Evolutionary conservation across 2,329 filamentous ascomycete species (phyloP).

Genomic region (Macrophomina phaseolina): DNA sequence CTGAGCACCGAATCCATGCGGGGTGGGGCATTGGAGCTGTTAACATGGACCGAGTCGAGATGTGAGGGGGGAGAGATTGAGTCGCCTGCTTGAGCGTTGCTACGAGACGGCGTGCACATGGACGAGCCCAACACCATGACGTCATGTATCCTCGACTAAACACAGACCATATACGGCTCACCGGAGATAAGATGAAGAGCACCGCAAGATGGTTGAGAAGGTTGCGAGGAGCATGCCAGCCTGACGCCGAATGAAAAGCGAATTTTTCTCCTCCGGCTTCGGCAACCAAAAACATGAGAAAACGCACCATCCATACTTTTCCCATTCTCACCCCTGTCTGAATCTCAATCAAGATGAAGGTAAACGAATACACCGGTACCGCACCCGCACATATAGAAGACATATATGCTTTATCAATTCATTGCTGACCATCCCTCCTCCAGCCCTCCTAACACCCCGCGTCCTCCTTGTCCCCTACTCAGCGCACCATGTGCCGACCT

Average conservation of each 20-base stretch:
- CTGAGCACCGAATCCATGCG: not conserved
- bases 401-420: not conserved
- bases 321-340: not conserved
- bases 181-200: not conserved
- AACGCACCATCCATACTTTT: not conserved
- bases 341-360: slow-evolving; percentile 39
- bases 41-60: not conserved
- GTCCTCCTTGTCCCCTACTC: slow-evolving; percentile 85
- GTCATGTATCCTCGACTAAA: slow-evolving; percentile 8
- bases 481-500: slow-evolving; percentile 77
- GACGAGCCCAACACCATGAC: slow-evolving; percentile 23
- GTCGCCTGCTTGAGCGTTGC: no score
- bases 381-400: not conserved
- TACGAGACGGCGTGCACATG: no score
- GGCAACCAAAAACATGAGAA: not conserved
- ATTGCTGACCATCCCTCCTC: not conserved
- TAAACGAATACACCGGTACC: slow-evolving; percentile 50
- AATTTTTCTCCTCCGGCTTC: slow-evolving; percentile 18
- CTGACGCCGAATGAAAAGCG: slow-evolving; percentile 1
- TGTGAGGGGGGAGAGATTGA: not conserved
- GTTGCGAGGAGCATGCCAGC: not conserved
- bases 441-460: slow-evolving; percentile 70
- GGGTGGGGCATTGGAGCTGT: not conserved
- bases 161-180: not conserved
- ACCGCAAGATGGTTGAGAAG: not conserved